These are phyloP conservation scores for Euptelea pleiosperma DNA, from an alignment of 164 flowering plant genomes.

Conservation along the genomic window DNA sequence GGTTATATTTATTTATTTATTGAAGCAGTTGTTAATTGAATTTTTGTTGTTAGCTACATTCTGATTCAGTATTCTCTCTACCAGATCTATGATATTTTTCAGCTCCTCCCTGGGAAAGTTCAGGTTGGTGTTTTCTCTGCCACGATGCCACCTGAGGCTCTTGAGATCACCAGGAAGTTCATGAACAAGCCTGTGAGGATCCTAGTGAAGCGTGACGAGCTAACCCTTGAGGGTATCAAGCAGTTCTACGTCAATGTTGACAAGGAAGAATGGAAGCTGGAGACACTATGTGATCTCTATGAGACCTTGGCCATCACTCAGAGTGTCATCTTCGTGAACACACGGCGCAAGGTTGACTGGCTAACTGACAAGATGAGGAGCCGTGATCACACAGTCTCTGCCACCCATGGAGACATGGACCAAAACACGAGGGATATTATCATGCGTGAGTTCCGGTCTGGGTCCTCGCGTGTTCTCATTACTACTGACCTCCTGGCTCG, in stretches of 20 bases:
- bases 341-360: slow-evolving; percentile 93
- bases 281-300: slow-evolving; percentile 81
- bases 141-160: slow-evolving; percentile 92
- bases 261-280: slow-evolving; percentile 85
- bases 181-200: slow-evolving; percentile 88
- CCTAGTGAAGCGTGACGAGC: slow-evolving; percentile 82
- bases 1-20: no score
- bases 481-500: slow-evolving; percentile 85
- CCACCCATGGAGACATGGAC: slow-evolving; percentile 92
- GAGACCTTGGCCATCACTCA: slow-evolving; percentile 88
- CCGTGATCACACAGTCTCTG: slow-evolving; percentile 85
- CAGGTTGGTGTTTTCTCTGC: slow-evolving; percentile 88
- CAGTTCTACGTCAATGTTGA: slow-evolving; percentile 83
- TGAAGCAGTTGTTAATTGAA: no score
- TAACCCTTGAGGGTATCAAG: slow-evolving; percentile 88
- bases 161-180: slow-evolving; percentile 80
- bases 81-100: slow-evolving; percentile 88
- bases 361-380: slow-evolving; percentile 84
- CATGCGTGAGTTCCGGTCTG: slow-evolving; percentile 87
- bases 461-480: slow-evolving; percentile 82
- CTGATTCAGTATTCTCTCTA: no score
- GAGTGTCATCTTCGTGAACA: slow-evolving; percentile 87
- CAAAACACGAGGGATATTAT: slow-evolving; percentile 84
- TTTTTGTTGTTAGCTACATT: no score
- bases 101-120: slow-evolving; percentile 67